A percentile compares a stretch with the other conserved stretches of the same genome.
phyloP scores from a whole-genome alignment of 2,329 filamentous ascomycete genomes.

The Xylaria sp. region DNA sequence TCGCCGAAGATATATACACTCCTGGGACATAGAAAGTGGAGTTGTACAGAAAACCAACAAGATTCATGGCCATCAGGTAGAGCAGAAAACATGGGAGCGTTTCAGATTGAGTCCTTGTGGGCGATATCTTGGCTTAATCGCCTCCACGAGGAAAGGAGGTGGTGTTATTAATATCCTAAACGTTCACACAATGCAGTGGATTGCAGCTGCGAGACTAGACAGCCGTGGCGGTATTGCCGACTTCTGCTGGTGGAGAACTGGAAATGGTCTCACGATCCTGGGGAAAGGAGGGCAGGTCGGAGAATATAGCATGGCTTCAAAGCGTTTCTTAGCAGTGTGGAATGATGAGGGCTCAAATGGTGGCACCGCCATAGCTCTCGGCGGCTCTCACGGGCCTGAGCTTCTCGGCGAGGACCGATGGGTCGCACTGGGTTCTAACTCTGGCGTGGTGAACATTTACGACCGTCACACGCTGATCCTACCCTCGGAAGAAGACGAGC shows the following conservation, averaged over 20 bases:
- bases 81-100: conserved; percentile 89
- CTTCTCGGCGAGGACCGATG: conserved; percentile 82
- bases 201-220: conserved; percentile 83
- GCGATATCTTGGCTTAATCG: conserved; percentile 83
- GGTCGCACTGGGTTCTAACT: conserved; percentile 87
- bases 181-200: conserved; percentile 85
- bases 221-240: conserved; percentile 86
- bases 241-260: conserved; percentile 91
- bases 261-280: conserved; percentile 81
- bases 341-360: conserved; percentile 88
- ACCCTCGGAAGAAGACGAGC: conserved; percentile 52
- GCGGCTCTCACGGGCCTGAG: conserved; percentile 71
- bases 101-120: conserved; percentile 91
- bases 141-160: conserved; percentile 83
- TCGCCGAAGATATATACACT: conserved; percentile 89
- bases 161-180: conserved; percentile 88
- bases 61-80: conserved; percentile 77
- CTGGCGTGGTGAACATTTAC: conserved; percentile 93
- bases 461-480: conserved; percentile 75
- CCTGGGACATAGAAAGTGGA: conserved; percentile 88
- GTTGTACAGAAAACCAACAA: conserved; percentile 83
- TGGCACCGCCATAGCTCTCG: conserved; percentile 83
- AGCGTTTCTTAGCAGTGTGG: conserved; percentile 83
- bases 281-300: conserved; percentile 90
- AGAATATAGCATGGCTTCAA: conserved; percentile 80